Evolutionary conservation across 768 basidiomycete genomes (phyloP), one percentile per base, ranked within the genome.

Genomic region (Psilocybe cyanescens): DNA sequence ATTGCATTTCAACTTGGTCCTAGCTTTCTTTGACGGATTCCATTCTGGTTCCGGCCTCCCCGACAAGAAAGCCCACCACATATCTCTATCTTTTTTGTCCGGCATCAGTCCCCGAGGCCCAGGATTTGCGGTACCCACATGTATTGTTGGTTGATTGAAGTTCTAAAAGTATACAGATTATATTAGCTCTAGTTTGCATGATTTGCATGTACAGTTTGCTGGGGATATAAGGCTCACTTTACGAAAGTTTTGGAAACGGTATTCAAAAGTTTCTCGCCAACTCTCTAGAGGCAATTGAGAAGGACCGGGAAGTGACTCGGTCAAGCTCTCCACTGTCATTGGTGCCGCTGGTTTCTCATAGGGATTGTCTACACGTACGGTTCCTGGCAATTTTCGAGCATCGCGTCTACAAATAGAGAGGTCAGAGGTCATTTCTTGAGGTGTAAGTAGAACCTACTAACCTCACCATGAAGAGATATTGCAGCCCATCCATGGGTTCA

Each of bases 381-480:
- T 71, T 57, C 81, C 83, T 6, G 92, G 92, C 16, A 91, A 78
- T 54, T 75, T 68, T 33, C 84, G 83, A 57, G 89, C 88, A 70
- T 92, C 89, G 57, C 92, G 88, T 65, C 92, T 94, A 61, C 55
- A 60, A 12, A 50, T 30, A 55, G 33, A 57, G 50, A 33, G 57
- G n/a, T 48, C 54, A 30, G 52, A 58, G 55, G 19, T 16, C n/a
- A 35, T 19, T 29, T 54, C 19, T 48, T 52, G 17, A 45, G 17
- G 54, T 29, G 6, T 55, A 49, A 28, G 16, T 60, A 60, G 7
- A 6, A 59, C 8, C 7, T 29, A 66, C 78, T 55, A 70, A 92
- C 92, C 92, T 83, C 46, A 94, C 92, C 54, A 85, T 85, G 73
- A 94, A 93, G 46, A 94, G 79, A 71, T 94, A 94, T 67, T 94